These are phyloP conservation scores for Thermothielavioides terrestris DNA, from an alignment of 495 filamentous ascomycete genomes.

Conservation along the genomic window DNA sequence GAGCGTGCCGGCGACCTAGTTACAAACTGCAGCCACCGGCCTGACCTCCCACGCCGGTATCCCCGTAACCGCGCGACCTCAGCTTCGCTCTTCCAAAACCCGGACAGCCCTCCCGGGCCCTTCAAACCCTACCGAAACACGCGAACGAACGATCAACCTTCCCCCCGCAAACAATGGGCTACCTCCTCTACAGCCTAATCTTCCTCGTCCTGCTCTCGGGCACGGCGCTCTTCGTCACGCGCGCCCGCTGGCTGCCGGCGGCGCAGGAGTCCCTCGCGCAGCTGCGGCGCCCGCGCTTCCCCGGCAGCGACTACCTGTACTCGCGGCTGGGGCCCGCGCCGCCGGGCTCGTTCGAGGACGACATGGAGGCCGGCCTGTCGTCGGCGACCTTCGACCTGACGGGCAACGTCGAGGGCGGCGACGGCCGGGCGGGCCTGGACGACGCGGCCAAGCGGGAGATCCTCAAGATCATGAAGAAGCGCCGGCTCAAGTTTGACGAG, in stretches of 20 bases:
- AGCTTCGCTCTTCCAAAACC: too few relatives aligned
- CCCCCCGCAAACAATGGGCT: conserved; percentile 47
- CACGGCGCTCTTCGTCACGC: conserved; percentile 68
- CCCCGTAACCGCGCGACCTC: too few relatives aligned
- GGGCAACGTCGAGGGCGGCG: conserved; percentile 67
- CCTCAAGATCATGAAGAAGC: conserved; percentile 73
- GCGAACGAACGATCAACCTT: neutral
- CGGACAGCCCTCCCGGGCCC: neutral
- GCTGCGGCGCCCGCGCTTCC: conserved; percentile 24
- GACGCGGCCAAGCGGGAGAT: conserved; percentile 69
- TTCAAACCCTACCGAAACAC: neutral
- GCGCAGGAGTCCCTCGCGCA: conserved; percentile 42
- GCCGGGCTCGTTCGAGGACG: conserved; percentile 56
- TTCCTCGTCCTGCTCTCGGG: conserved; percentile 52
- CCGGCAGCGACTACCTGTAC: conserved; percentile 59
- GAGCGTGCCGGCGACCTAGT: too few relatives aligned
- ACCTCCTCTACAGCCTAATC: conserved; percentile 67
- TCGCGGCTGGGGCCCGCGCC: conserved; percentile 60
- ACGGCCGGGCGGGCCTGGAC: conserved; percentile 73
- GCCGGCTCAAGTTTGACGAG: conserved; percentile 77
- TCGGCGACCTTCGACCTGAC: conserved; percentile 72
- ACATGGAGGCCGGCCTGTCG: conserved; percentile 78
- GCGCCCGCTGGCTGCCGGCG: conserved; percentile 61
- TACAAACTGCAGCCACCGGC: too few relatives aligned
- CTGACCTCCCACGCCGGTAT: too few relatives aligned